A percentile compares a stretch with the other conserved stretches of the same genome.
Evolutionary conservation across 352 stramenopile genomes (phyloP).

Genomic region (Phytophthora tubulina): DNA sequence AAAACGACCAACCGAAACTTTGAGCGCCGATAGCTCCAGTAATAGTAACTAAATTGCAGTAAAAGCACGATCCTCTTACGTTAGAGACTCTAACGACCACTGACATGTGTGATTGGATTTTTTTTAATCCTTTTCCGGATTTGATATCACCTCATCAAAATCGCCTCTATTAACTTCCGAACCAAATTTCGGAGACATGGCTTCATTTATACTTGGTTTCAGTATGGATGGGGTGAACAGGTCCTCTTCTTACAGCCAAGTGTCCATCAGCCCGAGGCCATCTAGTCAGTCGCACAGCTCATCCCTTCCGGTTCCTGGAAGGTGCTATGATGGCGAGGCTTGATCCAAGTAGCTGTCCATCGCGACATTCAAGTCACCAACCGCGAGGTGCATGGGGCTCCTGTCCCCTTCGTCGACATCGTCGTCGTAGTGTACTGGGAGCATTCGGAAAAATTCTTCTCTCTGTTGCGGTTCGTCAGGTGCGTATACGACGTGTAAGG

Average conservation of each 20-base stretch:
- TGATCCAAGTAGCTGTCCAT: slow-evolving; percentile 15
- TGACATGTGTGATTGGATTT: too few relatives aligned
- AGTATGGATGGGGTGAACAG: too few relatives aligned
- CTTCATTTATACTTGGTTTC: too few relatives aligned
- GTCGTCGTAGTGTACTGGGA: slow-evolving; percentile 9
- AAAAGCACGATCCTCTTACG: too few relatives aligned
- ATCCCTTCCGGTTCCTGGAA: neutral
- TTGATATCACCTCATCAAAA: too few relatives aligned
- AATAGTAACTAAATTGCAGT: too few relatives aligned
- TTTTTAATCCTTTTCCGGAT: too few relatives aligned
- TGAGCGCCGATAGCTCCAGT: too few relatives aligned
- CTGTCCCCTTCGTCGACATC: neutral
- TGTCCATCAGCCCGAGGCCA: slow-evolving; percentile 13
- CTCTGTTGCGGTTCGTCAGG: slow-evolving; percentile 10
- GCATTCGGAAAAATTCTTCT: slow-evolving; percentile 11
- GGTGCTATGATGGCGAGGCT: neutral
- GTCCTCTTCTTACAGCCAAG: neutral
- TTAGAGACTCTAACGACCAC: too few relatives aligned
- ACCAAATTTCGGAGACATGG: too few relatives aligned
- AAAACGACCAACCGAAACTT: too few relatives aligned
- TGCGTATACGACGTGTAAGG: slow-evolving; percentile 27
- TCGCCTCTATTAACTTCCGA: too few relatives aligned
- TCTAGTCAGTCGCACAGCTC: slow-evolving; percentile 26
- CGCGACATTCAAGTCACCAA: neutral
- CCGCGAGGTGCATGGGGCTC: neutral